Percentiles rank a stretch among this genome's conserved stretches.
Conservation (phyloP, 805 yeast species). For the Isabelozyma gotoi region DNA sequence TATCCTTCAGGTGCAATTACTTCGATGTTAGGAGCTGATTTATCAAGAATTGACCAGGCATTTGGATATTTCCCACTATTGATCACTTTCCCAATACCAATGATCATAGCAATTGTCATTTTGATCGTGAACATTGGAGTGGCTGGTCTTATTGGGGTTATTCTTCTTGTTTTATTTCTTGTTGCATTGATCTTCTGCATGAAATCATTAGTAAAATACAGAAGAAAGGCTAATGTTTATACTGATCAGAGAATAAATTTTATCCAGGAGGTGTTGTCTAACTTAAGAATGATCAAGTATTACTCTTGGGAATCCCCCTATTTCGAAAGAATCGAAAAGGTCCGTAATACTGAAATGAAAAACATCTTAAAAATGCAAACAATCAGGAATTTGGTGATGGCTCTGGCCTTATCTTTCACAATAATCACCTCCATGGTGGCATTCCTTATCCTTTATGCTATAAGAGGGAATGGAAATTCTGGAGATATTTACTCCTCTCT, state of each 20-base stretch:
- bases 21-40: slow-evolving; percentile 14
- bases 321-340: slow-evolving; percentile 6
- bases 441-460: slow-evolving; percentile 13
- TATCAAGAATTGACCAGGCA: slow-evolving; percentile 13
- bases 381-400: slow-evolving; percentile 8
- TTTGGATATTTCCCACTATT: slow-evolving; percentile 9
- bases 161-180: slow-evolving; percentile 10
- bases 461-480: slow-evolving; percentile 6
- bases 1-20: slow-evolving; percentile 13
- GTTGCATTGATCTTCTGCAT: slow-evolving; percentile 5
- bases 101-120: slow-evolving; percentile 11
- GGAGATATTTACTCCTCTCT: slow-evolving; percentile 15
- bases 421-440: slow-evolving; percentile 14
- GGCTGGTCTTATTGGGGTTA: slow-evolving; percentile 16
- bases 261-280: slow-evolving; percentile 13
- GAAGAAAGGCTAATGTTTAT: slow-evolving; percentile 7
- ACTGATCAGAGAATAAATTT: slow-evolving; percentile 14
- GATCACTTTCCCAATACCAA: slow-evolving; percentile 9
- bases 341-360: slow-evolving; percentile 11
- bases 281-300: slow-evolving; percentile 17
- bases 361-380: slow-evolving; percentile 11
- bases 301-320: slow-evolving; percentile 20
- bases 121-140: slow-evolving; percentile 15
- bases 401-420: slow-evolving; percentile 11
- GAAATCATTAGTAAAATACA: slow-evolving; percentile 5